Conservation (phyloP, 352 stramenopile genomes). For the Pythium brachiatum region DNA sequence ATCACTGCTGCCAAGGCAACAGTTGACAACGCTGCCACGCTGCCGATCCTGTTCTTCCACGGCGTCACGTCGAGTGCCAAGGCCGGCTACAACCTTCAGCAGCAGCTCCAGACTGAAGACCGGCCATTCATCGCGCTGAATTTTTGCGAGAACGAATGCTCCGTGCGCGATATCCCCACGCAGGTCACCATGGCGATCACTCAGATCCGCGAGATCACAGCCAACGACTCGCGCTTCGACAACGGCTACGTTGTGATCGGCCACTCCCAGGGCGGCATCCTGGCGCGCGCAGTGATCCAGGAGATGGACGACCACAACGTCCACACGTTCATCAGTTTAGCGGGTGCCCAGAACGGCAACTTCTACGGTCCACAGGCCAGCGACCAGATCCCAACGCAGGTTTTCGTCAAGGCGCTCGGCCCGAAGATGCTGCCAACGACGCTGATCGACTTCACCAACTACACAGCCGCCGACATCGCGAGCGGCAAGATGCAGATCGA, state of each 20-base stretch:
- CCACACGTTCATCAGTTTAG: slow-evolving; percentile 42
- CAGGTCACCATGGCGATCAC: slow-evolving; percentile 45
- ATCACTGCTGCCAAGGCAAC: too few relatives aligned
- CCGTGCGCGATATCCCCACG: slow-evolving; percentile 26
- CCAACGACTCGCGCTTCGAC: slow-evolving; percentile 32
- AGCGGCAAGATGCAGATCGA: slow-evolving; percentile 37
- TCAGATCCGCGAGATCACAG: slow-evolving; percentile 39
- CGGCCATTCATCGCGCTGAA: slow-evolving; percentile 37
- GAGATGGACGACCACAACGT: slow-evolving; percentile 57
- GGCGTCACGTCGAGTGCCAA: slow-evolving; percentile 33
- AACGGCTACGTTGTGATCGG: slow-evolving; percentile 49
- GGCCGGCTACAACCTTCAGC: slow-evolving; percentile 29
- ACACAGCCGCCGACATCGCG: slow-evolving; percentile 21
- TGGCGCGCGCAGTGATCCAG: slow-evolving; percentile 46
- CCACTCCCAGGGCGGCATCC: slow-evolving; percentile 41
- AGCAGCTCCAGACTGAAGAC: slow-evolving; percentile 30
- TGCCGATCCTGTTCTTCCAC: slow-evolving; percentile 56
- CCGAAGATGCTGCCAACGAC: slow-evolving; percentile 27
- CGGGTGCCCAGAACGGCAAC: slow-evolving; percentile 44
- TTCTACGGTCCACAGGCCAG: slow-evolving; percentile 45
- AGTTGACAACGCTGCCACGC: too few relatives aligned
- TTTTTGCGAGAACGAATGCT: slow-evolving; percentile 43
- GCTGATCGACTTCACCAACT: slow-evolving; percentile 37
- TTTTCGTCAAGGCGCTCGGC: slow-evolving; percentile 34
- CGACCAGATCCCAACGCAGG: slow-evolving; percentile 31